Evolutionary conservation across 2,329 filamentous ascomycete genomes (phyloP), one percentile per base, ranked within the genome.

Genomic region (Xylaria sp.): DNA sequence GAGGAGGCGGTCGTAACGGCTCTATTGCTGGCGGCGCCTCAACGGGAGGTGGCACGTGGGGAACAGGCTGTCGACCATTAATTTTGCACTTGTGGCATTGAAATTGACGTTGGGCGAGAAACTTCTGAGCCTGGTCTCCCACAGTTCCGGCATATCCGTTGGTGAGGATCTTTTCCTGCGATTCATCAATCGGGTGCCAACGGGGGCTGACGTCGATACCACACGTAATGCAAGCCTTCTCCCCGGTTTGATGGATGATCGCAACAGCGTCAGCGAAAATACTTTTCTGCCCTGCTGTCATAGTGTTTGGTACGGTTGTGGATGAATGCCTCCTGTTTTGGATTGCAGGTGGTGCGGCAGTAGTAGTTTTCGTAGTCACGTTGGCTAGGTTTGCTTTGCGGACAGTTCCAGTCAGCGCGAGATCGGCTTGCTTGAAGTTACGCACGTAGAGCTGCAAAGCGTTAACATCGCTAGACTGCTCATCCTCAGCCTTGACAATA

Each of bases 351-450:
- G 66, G 79, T 74, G 74, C 82, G 74, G 74, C 82, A 77, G 77
- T 83, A 76, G 78, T 67, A 1, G 79, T 81, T 77, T 90, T 93
- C 13, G 87, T 87, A 33, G 88, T 88, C 59, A 88, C 86, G 65
- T 88, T 89, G 76, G 91, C 87, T 49, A 96, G 86, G 67, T 93
- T 96, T 26, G 96, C 95, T 80, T 97, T 97, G 63, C 96, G 91
- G 26, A 96, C 93, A 20, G 95, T 97, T 33, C 96, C 96, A 2
- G 94, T 97, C 74, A 97, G 83, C 2, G 92, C 89, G 48, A 95
- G 87, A 78, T 99, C 96, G 9, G 96, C 95, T 81, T 98, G 95
- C 80, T 99, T 99, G 84, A 93, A 97, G 66, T 91, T 94, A 73
- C 91, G 91, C 53, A 92, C 93, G 78, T 92, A 99, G 31, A 97